These are phyloP conservation scores for Yamadazyma scolyti DNA, from an alignment of 805 yeast species.

Conservation along the genomic window DNA sequence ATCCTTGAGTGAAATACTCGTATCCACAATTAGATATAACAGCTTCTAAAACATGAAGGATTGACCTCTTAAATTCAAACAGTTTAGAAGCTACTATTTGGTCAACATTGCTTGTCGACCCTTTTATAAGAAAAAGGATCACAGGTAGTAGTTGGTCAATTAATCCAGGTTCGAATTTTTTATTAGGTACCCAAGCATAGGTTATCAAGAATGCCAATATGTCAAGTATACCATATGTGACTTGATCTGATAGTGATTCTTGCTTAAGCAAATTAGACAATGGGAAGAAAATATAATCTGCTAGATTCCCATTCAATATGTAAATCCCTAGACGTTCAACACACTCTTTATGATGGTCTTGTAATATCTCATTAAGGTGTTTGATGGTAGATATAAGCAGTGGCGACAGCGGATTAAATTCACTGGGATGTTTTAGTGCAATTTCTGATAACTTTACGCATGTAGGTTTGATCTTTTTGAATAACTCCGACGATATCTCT, in stretches of 20 bases:
- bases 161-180: slow-evolving; percentile 16
- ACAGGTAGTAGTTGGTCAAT: slow-evolving; percentile 35
- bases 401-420: slow-evolving; percentile 8
- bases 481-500: slow-evolving; percentile 13
- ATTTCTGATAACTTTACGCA: slow-evolving; percentile 27
- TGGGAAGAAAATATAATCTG: slow-evolving; percentile 42
- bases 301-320: slow-evolving; percentile 25
- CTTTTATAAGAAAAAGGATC: slow-evolving; percentile 12
- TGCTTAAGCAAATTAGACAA: slow-evolving; percentile 29
- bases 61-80: slow-evolving; percentile 1
- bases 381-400: slow-evolving; percentile 10
- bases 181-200: slow-evolving; percentile 25
- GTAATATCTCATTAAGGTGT: slow-evolving; percentile 10
- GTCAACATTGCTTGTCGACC: slow-evolving; percentile 1
- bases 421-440: slow-evolving; percentile 13
- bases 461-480: slow-evolving; percentile 23
- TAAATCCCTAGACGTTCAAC: slow-evolving; percentile 11
- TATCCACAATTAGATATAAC: slow-evolving; percentile 2
- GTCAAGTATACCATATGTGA: slow-evolving; percentile 19
- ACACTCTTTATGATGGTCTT: slow-evolving; percentile 14
- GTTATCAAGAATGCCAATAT: slow-evolving; percentile 25
- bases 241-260: slow-evolving; percentile 16
- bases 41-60: background rate
- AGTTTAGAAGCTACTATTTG: background rate
- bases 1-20: slow-evolving; percentile 6